Base-by-base conservation (phyloP, 2,329 filamentous ascomycete species). In the Dactylellina sp. region DNA sequence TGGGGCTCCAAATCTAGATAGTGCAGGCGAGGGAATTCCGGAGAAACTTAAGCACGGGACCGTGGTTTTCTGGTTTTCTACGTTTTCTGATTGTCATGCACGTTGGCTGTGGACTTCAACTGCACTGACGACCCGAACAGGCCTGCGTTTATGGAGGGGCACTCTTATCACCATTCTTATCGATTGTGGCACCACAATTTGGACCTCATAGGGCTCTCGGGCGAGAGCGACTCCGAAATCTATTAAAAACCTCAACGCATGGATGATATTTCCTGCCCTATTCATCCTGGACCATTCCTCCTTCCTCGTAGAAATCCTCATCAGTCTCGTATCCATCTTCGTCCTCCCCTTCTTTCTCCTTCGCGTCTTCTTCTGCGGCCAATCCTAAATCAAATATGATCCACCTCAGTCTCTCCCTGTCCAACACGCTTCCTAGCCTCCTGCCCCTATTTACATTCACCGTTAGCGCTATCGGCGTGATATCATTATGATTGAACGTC, bases 391-490 rank as follows among this genome's bases (percentile, higher is more conserved):
- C 71, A 18, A 75, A 75, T 3, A 75, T 70, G 47, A 70, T 75
- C 71, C 71, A 75, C 40, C 59, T 61, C 37, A 64, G 39, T 40
- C 56, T 42, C 40, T 70, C 71, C 28, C 64, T 56, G 28, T 75
- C 71, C 50, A 75, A 42, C 52, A 75, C 62, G n/a, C 62, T 66
- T 5, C 71, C 71, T 25, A 75, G 7, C 50, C 71, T 57, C 25
- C 71, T 62, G 14, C 71, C 71, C 61, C 40, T 64, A 42, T 75
- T 75, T 50, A 63, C 63, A 18, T 75, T 75, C 46, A 75, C 71
- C 49, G 62, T 60, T 57, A 75, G 35, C 14, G 50, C 28, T 22
- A 70, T 63, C 16, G 71, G 71, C 24, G 71, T 75, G 49, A 75
- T 63, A 47, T 70, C 63, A 28, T 68, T 70, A 32, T 75, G 63